Base-by-base conservation (phyloP, 257 asterid genomes). In the Coffea canephora region DNA sequence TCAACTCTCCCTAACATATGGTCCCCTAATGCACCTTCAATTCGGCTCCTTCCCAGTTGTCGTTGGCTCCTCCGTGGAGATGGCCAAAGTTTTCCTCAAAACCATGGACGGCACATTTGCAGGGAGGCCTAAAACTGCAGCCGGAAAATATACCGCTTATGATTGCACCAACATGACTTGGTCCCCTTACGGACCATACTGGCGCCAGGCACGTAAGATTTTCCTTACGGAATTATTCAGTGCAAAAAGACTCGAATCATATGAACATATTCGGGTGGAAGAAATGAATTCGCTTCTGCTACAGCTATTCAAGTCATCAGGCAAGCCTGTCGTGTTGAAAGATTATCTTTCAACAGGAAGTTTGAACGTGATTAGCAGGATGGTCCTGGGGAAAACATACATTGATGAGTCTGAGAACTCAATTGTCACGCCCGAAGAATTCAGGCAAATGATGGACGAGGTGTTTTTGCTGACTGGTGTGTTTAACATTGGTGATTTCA, bases 151-250 rank as follows among this genome's bases (percentile, higher is more conserved):
- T 75, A 86, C 85, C 9, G 80, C 89, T 3, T 86, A 83, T 15
- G 83, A 83, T 25, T 86, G 79, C 52, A 83, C 86, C 6, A 80
- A 86, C 41, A 82, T 86, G 13, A 82, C 84, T 0, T 86, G 89
- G 89, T 86, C 89, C 23, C 87, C 86, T 0, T 86, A 86, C 50
- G 89, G 89, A n/a, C 71, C 89, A 1, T 86, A 84, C 41, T 86
- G 87, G 89, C 78, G 86, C 0, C 89, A 86, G 65, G 86, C 86
- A 13, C 83, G 89, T 3, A 77, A 76, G 43, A 78, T 84, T 81
- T 86, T 84, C 27, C 34, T 82, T 3, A 70, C 39, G 79, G 89
- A 86, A 10, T 23, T 86, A 12, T 86, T 86, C 34, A 86, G 89
- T 46, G 48, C 80, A 0, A 84, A 75, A 67, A 49, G 89, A 5